Evolutionary conservation across 2,329 filamentous ascomycete genomes (phyloP).

Genomic region (Sarocladium kiliense): DNA sequence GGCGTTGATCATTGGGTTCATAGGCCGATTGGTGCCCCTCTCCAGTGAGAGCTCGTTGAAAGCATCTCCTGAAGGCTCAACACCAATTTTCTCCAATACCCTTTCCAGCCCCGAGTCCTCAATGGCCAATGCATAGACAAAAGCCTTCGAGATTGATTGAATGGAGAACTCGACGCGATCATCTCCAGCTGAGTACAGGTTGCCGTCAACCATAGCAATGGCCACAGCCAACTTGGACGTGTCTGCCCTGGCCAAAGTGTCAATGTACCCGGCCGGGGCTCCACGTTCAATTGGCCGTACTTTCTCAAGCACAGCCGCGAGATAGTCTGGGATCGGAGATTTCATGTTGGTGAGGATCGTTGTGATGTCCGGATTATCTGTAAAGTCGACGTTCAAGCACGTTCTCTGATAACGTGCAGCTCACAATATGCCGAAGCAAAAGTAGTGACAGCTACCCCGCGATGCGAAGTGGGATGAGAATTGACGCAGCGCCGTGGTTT

Average conservation of each 20-base stretch:
- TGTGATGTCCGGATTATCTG: neutral
- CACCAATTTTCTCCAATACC: conserved; percentile 33
- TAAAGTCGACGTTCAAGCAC: no score
- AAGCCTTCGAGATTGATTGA: conserved; percentile 35
- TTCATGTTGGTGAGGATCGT: conserved; percentile 20
- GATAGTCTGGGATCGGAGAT: conserved; percentile 29
- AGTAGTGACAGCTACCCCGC: neutral
- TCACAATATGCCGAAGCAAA: no score
- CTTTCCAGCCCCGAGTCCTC: conserved; percentile 27
- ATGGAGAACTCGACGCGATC: conserved; percentile 34
- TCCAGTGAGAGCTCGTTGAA: conserved; percentile 30
- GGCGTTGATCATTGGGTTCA: conserved; percentile 32
- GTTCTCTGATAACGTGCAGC: no score
- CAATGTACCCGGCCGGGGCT: conserved; percentile 30
- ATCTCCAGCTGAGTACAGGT: conserved; percentile 32
- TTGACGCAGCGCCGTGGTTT: neutral
- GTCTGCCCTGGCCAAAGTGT: conserved; percentile 31
- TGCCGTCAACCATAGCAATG: conserved; percentile 33
- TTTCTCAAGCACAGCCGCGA: conserved; percentile 25
- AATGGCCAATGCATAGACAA: conserved; percentile 34
- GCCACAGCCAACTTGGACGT: conserved; percentile 32
- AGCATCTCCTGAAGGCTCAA: conserved; percentile 33
- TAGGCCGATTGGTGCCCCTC: conserved; percentile 23
- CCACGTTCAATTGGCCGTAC: conserved; percentile 24
- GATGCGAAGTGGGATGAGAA: neutral